Conservation (phyloP, 164 flowering plant species). For the Chimonanthus salicifolius region DNA sequence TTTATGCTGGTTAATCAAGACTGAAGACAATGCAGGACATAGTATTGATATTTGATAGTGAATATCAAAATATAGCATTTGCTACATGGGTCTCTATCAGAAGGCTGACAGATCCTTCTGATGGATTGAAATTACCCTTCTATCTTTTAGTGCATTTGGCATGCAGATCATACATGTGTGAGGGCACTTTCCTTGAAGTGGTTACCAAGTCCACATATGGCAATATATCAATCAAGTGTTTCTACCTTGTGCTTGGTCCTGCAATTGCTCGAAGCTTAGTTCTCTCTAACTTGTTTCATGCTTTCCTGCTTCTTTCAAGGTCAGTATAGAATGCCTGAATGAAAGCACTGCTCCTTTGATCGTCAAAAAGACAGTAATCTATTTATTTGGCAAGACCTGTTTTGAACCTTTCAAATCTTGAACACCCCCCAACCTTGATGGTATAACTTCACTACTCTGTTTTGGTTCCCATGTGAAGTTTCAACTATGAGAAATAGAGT, state of each 20-base stretch:
- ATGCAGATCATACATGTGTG: neutral
- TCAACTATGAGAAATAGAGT: neutral
- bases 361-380: neutral
- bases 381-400: neutral
- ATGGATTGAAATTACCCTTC: neutral
- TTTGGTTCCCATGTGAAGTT: neutral
- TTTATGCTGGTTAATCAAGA: slow-evolving; percentile 3
- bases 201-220: neutral
- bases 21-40: neutral
- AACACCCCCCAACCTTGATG: neutral
- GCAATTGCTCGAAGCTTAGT: neutral
- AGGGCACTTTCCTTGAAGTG: neutral
- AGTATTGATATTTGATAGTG: neutral
- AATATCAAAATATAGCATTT: neutral
- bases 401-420: neutral
- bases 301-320: neutral
- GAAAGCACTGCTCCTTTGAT: neutral
- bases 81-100: neutral
- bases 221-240: neutral
- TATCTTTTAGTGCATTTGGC: neutral
- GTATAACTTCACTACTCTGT: neutral
- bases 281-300: neutral
- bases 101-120: neutral
- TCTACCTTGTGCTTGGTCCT: neutral
- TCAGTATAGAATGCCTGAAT: neutral